phyloP scores from a whole-genome alignment of 768 basidiomycete species.

The Pisolithus marmoratus region DNA sequence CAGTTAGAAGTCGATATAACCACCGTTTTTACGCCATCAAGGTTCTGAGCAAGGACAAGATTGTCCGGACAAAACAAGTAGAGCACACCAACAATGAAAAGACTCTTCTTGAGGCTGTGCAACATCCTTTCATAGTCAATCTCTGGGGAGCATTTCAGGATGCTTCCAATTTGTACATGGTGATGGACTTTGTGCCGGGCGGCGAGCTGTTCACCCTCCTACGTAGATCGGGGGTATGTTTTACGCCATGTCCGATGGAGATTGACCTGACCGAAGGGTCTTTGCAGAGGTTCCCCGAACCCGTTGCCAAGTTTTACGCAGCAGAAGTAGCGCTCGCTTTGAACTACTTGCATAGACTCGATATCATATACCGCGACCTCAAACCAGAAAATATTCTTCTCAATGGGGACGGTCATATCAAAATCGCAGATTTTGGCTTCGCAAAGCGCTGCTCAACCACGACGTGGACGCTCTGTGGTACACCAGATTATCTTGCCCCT shows the following conservation, averaged over 20 bases:
- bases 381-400: constrained; percentile 97
- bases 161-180: constrained; percentile 90
- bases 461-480: constrained; percentile 95
- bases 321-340: constrained; percentile 93
- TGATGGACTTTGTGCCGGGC: constrained; percentile 95
- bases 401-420: constrained; percentile 90
- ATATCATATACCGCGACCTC: constrained; percentile 95
- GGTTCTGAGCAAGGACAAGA: constrained; percentile 88
- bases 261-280: constrained; percentile 4
- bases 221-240: constrained; percentile 76
- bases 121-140: constrained; percentile 93
- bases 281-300: constrained; percentile 83
- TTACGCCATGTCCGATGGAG: constrained; percentile 12
- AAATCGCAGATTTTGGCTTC: constrained; percentile 95
- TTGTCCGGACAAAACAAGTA: constrained; percentile 89
- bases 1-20: constrained; percentile 89
- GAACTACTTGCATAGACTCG: constrained; percentile 77
- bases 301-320: constrained; percentile 96
- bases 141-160: constrained; percentile 97
- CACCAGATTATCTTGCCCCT: constrained; percentile 95
- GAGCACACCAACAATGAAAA: constrained; percentile 98
- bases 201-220: constrained; percentile 95
- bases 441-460: constrained; percentile 83
- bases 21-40: constrained; percentile 94
- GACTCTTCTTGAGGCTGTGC: constrained; percentile 74